A percentile compares a stretch with the other conserved stretches of the same genome.
Evolutionary conservation across 2,329 filamentous ascomycete species (phyloP).

Genomic region (Parasarocladium wereldwijsianum): DNA sequence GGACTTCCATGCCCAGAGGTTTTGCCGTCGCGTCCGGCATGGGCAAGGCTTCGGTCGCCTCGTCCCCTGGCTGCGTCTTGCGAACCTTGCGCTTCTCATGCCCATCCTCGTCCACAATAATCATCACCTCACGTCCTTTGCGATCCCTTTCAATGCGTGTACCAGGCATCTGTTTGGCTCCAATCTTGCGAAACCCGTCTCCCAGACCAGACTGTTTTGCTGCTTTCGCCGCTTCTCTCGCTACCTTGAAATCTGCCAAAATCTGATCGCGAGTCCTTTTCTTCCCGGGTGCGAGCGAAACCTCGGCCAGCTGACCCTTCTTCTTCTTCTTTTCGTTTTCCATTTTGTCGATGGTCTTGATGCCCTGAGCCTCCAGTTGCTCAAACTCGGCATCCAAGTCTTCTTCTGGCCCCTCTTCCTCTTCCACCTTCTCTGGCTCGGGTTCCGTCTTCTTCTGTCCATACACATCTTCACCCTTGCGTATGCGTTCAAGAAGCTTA

Average conservation of each 20-base stretch:
- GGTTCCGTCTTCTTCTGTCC: conserved; percentile 16
- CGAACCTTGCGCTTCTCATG: conserved; percentile 51
- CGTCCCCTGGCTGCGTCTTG: conserved; percentile 27
- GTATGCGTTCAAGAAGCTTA: conserved; percentile 56
- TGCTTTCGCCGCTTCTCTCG: conserved; percentile 43
- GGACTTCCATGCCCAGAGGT: conserved; percentile 51
- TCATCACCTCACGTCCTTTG: conserved; percentile 48
- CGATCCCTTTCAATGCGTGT: conserved; percentile 46
- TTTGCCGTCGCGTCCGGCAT: conserved; percentile 40
- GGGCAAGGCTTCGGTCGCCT: conserved; percentile 26
- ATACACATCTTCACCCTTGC: conserved; percentile 54
- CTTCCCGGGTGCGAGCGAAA: conserved; percentile 35
- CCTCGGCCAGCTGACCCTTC: conserved; percentile 44
- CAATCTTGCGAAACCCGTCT: conserved; percentile 50
- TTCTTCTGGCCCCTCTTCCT: conserved; percentile 11
- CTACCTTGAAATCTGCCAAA: conserved; percentile 50
- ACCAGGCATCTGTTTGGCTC: conserved; percentile 34
- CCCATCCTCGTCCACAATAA: conserved; percentile 51
- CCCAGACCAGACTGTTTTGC: conserved; percentile 37
- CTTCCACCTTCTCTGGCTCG: conserved; percentile 13
- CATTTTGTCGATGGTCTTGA: conserved; percentile 37
- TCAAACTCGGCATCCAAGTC: conserved; percentile 53
- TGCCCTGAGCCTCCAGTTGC: conserved; percentile 36
- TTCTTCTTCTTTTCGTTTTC: conserved; percentile 46
- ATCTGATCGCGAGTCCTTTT: conserved; percentile 54